Evolutionary conservation across 352 stramenopile genomes (phyloP), one percentile per base, ranked within the genome.

Genomic region (Phytophthora aleatoria): DNA sequence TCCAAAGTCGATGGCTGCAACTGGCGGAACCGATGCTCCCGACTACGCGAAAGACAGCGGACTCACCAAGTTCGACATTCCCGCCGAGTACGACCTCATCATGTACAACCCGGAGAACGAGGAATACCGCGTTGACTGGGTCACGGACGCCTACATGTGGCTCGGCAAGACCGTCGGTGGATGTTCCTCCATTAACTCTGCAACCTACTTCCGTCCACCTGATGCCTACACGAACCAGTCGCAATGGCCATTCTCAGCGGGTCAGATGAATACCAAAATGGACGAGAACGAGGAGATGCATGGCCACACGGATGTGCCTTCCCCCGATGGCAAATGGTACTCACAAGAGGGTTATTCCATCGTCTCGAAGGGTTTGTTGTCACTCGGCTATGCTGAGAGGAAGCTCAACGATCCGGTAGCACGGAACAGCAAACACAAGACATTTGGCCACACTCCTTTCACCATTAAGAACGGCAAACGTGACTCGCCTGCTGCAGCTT

Each of bases 111-210:
- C 72, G 10, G 61, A 49, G 1, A 77, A 83, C 43, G 71, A 78
- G 5, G 61, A 83, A 41, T 85, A 85, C 51, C 67, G 71, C 4
- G 63, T 81, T 3, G 74, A 89, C 64, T 87, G 61, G 65, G 61
- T 87, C 58, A 59, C 55, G 8, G 77, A 70, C 26, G 63, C 61
- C 11, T 73, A 80, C 62, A 76, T 82, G 68, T 89, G 69, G 61
- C 74, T 89, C 6, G 85, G 86, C 57, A 93, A 94, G 61, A 77
- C 82, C 30, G 68, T 96, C 3, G 90, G 88, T 50, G 90, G 89
- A 9, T 94, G 78, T 57, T 92, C 76, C 49, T 88, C 78, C n/a
- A 87, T 95, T 52, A 96, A 96, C 63, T 87, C 65, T n/a, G 84
- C 85, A 58, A 78, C 95, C 3, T 94, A 94, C 76, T 86, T 95